Conservation (phyloP, 148 eudicot species). For the Heliosperma pusillum region DNA sequence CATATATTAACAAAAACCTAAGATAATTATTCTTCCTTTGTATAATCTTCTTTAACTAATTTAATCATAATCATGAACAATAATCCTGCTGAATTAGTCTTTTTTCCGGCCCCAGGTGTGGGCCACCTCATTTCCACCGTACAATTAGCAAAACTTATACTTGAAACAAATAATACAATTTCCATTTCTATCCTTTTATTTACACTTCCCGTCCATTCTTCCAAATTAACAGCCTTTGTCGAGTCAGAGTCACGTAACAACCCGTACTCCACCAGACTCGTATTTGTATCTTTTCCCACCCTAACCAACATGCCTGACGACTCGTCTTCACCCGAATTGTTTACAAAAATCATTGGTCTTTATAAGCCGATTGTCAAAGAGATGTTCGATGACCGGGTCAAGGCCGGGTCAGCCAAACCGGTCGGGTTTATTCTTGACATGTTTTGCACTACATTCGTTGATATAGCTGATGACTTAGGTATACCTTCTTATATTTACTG, state of each 20-base stretch:
- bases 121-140: constrained; percentile 44
- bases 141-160: constrained; percentile 41
- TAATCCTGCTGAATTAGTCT: constrained; percentile 30
- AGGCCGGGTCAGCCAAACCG: neutral
- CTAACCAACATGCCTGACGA: too few relatives aligned
- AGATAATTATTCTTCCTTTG: too few relatives aligned
- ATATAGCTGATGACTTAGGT: constrained; percentile 26
- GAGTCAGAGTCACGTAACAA: constrained; percentile 22
- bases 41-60: neutral
- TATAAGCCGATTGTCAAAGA: too few relatives aligned
- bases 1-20: too few relatives aligned
- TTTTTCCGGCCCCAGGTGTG: constrained; percentile 48
- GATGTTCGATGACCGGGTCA: constrained; percentile 14
- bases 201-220: constrained; percentile 14
- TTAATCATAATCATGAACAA: neutral
- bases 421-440: constrained; percentile 36
- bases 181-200: constrained; percentile 38
- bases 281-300: constrained; percentile 18
- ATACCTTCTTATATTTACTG: constrained; percentile 34
- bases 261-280: constrained; percentile 7
- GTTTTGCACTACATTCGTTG: constrained; percentile 32
- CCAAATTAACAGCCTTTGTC: constrained; percentile 18
- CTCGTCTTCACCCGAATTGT: too few relatives aligned
- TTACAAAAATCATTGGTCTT: too few relatives aligned
- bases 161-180: constrained; percentile 29